phyloP scores from a whole-genome alignment of 164 flowering plant species.

The Santalum album region DNA sequence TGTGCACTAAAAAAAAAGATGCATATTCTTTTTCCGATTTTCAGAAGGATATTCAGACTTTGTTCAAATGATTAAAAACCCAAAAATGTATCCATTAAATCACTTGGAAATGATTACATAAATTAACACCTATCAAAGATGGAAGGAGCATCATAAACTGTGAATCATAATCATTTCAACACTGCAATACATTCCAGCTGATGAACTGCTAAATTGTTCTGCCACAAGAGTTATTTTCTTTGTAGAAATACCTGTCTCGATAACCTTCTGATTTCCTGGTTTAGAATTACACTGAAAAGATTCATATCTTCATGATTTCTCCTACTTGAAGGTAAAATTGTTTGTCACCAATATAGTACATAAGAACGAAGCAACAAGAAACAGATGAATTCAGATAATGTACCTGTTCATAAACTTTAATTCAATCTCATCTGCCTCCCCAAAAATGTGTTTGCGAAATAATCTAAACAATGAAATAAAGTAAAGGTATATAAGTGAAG shows the following conservation, averaged over 20 bases:
- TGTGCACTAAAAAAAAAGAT: too few species aligned
- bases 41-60: not conserved
- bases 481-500: not conserved
- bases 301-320: constrained; percentile 79
- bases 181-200: not conserved
- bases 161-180: constrained; percentile 1
- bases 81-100: not conserved
- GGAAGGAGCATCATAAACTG: not conserved
- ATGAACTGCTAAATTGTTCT: not conserved
- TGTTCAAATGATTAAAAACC: not conserved
- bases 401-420: constrained; percentile 90
- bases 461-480: constrained; percentile 31
- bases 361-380: constrained; percentile 1
- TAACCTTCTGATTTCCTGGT: constrained; percentile 83
- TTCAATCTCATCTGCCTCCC: constrained; percentile 90
- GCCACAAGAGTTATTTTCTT: too few species aligned
- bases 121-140: not conserved
- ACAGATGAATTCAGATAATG: constrained; percentile 1
- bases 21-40: not conserved
- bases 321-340: constrained; percentile 28
- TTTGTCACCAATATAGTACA: not conserved
- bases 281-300: constrained; percentile 69
- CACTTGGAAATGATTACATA: not conserved
- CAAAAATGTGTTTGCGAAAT: constrained; percentile 82
- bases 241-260: constrained; percentile 75